These are phyloP conservation scores for Brassica nigra DNA, from an alignment of 345 rosid species.

Conservation along the genomic window DNA sequence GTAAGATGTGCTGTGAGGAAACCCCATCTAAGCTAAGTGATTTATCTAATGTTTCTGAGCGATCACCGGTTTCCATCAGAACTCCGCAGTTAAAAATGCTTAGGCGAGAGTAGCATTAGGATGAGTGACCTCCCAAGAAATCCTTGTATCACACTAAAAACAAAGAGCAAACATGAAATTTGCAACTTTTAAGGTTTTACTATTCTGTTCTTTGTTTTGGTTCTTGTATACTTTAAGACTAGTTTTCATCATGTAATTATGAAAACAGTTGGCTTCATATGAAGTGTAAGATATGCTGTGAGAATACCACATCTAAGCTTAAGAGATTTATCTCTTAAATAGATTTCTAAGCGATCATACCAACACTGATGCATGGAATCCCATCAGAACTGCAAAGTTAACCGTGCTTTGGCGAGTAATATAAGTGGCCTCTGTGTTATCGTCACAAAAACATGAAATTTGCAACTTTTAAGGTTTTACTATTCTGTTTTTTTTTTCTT, in stretches of 20 bases:
- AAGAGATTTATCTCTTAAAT: conserved; percentile 12
- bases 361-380: too few species aligned
- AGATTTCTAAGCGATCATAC: not conserved
- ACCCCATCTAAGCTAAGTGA: not conserved
- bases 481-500: not conserved
- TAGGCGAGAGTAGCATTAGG: not conserved
- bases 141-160: too few species aligned
- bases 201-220: not conserved
- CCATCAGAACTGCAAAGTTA: too few species aligned
- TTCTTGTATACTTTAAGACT: not conserved
- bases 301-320: not conserved
- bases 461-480: not conserved
- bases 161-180: not conserved
- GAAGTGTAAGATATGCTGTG: conserved; percentile 29
- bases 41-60: not conserved
- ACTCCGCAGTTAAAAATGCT: not conserved
- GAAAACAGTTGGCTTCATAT: conserved; percentile 15
- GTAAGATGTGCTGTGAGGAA: conserved; percentile 29
- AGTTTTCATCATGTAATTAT: conserved; percentile 3
- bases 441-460: not conserved
- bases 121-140: too few species aligned
- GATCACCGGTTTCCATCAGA: not conserved
- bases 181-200: not conserved
- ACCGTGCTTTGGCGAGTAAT: too few species aligned
- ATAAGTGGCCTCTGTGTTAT: not conserved